Evolutionary conservation across 208 protist genomes (phyloP), one percentile per base, ranked within the genome.

Genomic region (Tritrichomonas foetus): DNA sequence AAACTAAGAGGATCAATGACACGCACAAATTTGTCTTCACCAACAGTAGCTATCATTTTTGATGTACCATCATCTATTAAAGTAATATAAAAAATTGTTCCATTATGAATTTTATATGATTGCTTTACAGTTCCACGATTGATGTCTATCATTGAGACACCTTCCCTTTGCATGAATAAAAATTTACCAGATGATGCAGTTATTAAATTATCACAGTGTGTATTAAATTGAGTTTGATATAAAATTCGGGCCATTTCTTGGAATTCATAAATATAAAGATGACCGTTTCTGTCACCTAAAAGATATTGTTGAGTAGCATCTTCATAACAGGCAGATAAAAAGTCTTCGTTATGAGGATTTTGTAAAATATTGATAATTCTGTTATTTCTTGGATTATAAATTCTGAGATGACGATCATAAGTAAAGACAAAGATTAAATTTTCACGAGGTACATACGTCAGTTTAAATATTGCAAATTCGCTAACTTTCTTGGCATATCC

Each of bases 381-480:
- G 39, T 89, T 47, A n/a, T 89, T 89, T 27, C 47, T 25, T 89
- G 47, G 47, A 89, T 89, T 89, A 36, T 47, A 89, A 57, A 89
- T 20, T n/a, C 78, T 41, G 39, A 89, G 33, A 36, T 53, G 33
- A 39, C 41, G 78, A 57, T 89, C 47, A 50, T 89, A 89, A 39
- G 78, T 47, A 36, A 89, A 89, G 1, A 49, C 47, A 8, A 89
- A 50, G 39, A 89, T 89, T 8, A 53, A 53, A 33, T 57, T 47
- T 53, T 44, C 47, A 20, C 47, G 8, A 39, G 41, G 78, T 39
- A 53, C 47, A n/a, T 89, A 89, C n/a, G 57, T 27, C 11, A 89
- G 11, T 27, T 57, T 47, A 49, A 14, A 89, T 39, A 89, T 89
- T 27, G 27, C 78, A 57, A 44, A 27, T 11, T 89, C 78, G 20